These are phyloP conservation scores for Hortaea werneckii DNA, from an alignment of 2,329 filamentous ascomycete species.

Conservation along the genomic window DNA sequence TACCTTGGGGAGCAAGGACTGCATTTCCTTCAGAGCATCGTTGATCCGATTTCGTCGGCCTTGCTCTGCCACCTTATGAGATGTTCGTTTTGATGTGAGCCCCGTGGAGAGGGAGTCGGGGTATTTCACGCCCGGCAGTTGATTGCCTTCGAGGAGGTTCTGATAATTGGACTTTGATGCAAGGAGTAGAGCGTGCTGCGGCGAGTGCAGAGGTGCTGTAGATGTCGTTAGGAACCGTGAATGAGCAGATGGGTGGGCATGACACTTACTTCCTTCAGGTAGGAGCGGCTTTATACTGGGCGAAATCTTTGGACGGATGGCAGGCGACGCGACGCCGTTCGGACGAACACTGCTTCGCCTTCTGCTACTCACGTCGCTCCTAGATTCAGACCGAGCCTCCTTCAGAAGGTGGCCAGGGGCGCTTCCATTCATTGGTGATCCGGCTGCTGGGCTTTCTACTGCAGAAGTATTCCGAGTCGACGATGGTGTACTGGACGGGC, in stretches of 20 bases:
- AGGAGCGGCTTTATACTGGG: conserved; percentile 88
- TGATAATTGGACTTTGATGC: conserved; percentile 97
- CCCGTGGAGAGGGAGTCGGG: conserved; percentile 86
- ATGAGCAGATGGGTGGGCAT: background rate
- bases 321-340: conserved; percentile 69
- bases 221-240: background rate
- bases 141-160: conserved; percentile 88
- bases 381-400: conserved; percentile 25
- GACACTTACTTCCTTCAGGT: conserved; percentile 52
- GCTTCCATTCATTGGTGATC: conserved; percentile 41
- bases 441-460: conserved; percentile 40
- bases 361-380: conserved; percentile 41
- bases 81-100: conserved; percentile 89
- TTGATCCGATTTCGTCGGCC: conserved; percentile 93
- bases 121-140: conserved; percentile 64
- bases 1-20: conserved; percentile 60
- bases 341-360: conserved; percentile 52
- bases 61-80: conserved; percentile 96
- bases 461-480: conserved; percentile 29
- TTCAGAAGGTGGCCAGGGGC: conserved; percentile 23
- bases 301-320: conserved; percentile 78
- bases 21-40: conserved; percentile 82
- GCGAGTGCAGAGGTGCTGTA: conserved; percentile 40
- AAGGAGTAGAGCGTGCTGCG: conserved; percentile 62
- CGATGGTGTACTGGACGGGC: conserved; percentile 43